Percentiles rank a stretch among this genome's conserved stretches.
Evolutionary conservation across 2,329 filamentous ascomycete species (phyloP).

Genomic region (Aaosphaeria pasadenensis): DNA sequence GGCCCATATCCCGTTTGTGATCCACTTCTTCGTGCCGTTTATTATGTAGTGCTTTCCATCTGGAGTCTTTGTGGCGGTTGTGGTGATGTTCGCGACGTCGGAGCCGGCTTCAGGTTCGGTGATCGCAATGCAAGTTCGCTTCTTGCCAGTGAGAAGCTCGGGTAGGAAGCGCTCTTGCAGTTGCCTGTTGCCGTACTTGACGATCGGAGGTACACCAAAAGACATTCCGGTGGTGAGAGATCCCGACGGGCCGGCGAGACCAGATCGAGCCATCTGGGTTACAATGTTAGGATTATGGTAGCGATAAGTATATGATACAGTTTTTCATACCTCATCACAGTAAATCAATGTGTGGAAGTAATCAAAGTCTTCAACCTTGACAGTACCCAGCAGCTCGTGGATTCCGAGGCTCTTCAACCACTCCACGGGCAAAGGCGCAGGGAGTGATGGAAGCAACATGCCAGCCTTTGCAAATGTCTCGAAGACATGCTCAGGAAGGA

Average conservation of each 20-base stretch:
- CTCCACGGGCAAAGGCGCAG: constrained; percentile 64
- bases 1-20: constrained; percentile 59
- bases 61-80: constrained; percentile 59
- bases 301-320: too few relatives aligned
- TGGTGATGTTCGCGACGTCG: constrained; percentile 71
- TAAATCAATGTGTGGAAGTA: constrained; percentile 70
- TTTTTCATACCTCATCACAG: constrained; percentile 55
- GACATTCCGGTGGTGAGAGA: constrained; percentile 70
- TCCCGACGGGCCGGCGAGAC: constrained; percentile 60
- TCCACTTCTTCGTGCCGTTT: constrained; percentile 77
- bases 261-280: constrained; percentile 60
- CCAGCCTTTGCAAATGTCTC: constrained; percentile 61
- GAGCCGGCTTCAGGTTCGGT: constrained; percentile 73
- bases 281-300: too few relatives aligned
- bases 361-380: constrained; percentile 72
- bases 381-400: constrained; percentile 61
- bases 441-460: constrained; percentile 69
- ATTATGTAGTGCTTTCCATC: constrained; percentile 68
- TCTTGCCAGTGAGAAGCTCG: constrained; percentile 64
- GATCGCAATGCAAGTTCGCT: constrained; percentile 71
- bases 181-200: constrained; percentile 63
- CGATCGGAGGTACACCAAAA: constrained; percentile 68
- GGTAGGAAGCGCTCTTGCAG: constrained; percentile 67
- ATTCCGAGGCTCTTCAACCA: constrained; percentile 67
- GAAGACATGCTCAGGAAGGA: constrained; percentile 63